These are phyloP conservation scores for Penicillium manginii DNA, from an alignment of 495 filamentous ascomycete genomes.

Conservation along the genomic window DNA sequence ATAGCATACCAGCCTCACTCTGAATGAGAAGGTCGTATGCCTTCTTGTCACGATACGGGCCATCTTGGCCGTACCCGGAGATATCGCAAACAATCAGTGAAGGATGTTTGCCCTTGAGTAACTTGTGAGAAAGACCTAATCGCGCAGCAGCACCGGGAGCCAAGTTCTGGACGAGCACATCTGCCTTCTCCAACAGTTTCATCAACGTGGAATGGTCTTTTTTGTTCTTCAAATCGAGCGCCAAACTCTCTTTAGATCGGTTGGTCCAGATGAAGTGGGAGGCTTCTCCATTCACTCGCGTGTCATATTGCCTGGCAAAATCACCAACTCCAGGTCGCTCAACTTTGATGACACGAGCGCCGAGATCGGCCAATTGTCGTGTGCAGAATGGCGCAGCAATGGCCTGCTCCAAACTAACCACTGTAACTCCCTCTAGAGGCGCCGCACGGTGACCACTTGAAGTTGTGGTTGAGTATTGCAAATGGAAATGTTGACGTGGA, in stretches of 20 bases:
- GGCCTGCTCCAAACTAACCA: slow-evolving; percentile 57
- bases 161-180: slow-evolving; percentile 57
- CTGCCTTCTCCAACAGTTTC: slow-evolving; percentile 46
- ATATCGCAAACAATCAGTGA: slow-evolving; percentile 58
- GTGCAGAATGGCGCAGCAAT: slow-evolving; percentile 58
- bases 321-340: slow-evolving; percentile 53
- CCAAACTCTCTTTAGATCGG: slow-evolving; percentile 54
- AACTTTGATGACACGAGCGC: slow-evolving; percentile 57
- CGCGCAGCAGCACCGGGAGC: slow-evolving; percentile 53
- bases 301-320: slow-evolving; percentile 55
- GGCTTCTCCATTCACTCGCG: slow-evolving; percentile 47
- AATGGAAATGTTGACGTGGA: slow-evolving; percentile 2
- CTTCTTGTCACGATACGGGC: slow-evolving; percentile 57
- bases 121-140: slow-evolving; percentile 49
- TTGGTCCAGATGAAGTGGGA: slow-evolving; percentile 60
- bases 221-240: slow-evolving; percentile 49
- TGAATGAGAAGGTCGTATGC: slow-evolving; percentile 61
- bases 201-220: slow-evolving; percentile 46
- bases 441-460: slow-evolving; percentile 16
- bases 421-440: slow-evolving; percentile 51
- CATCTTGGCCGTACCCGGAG: slow-evolving; percentile 53
- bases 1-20: slow-evolving; percentile 56
- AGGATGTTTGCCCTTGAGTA: slow-evolving; percentile 42
- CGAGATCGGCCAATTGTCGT: slow-evolving; percentile 54
- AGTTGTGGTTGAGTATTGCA: slow-evolving; percentile 15